Evolutionary conservation across 805 yeast species (phyloP).

Genomic region (Spathaspora arborariae): DNA sequence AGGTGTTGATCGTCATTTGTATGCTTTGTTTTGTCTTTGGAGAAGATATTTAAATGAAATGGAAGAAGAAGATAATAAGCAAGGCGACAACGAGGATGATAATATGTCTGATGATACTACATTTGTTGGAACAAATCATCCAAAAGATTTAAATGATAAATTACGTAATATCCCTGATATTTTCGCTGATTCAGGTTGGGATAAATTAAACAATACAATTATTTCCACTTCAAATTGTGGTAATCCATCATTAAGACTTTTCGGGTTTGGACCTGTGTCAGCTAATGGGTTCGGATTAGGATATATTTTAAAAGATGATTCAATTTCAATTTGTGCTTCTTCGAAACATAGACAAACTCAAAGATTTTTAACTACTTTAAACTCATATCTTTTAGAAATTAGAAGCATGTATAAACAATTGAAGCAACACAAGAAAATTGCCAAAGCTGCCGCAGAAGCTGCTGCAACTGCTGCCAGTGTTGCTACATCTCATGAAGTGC

Average conservation of each 20-base stretch:
- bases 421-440: conserved; percentile 1
- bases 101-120: conserved; percentile 13
- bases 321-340: conserved; percentile 49
- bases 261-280: conserved; percentile 59
- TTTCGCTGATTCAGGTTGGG: conserved; percentile 88
- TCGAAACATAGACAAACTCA: conserved; percentile 60
- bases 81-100: conserved; percentile 6
- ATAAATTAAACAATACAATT: conserved; percentile 71
- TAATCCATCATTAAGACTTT: conserved; percentile 53
- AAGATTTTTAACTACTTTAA: conserved; percentile 50
- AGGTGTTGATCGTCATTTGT: conserved; percentile 91
- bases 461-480: neutral
- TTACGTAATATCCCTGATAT: conserved; percentile 52
- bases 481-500: neutral
- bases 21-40: conserved; percentile 87
- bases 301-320: conserved; percentile 49
- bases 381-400: conserved; percentile 47
- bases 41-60: conserved; percentile 48
- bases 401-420: conserved; percentile 17
- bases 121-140: conserved; percentile 13
- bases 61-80: conserved; percentile 11
- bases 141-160: neutral
- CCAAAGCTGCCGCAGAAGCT: neutral
- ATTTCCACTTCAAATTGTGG: conserved; percentile 66
- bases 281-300: conserved; percentile 60